These are phyloP conservation scores for Ascochyta clinopodiicola DNA, from an alignment of 2,329 filamentous ascomycete species.

Conservation along the genomic window DNA sequence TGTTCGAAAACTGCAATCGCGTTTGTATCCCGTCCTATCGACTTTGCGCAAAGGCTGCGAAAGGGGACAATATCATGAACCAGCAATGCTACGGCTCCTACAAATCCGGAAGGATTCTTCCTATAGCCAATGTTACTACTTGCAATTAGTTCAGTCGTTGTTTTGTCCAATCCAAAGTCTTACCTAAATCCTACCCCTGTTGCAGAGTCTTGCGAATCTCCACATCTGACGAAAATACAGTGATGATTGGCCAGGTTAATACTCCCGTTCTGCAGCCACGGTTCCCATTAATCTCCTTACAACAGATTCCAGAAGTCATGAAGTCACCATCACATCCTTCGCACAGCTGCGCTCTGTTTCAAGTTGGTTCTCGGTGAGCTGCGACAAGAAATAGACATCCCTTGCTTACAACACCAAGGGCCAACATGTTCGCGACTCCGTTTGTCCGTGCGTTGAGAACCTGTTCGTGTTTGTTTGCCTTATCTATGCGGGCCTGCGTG, in stretches of 20 bases:
- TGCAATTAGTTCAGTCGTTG: neutral
- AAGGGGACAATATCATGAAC: neutral
- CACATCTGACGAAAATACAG: neutral
- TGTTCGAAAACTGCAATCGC: neutral
- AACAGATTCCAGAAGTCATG: neutral
- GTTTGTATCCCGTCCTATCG: neutral
- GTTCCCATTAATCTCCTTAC: neutral
- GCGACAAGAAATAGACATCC: neutral
- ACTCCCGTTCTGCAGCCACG: neutral
- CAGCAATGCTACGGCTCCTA: neutral
- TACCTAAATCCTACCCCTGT: constrained; percentile 1
- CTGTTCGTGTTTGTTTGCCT: neutral
- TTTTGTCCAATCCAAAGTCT: neutral
- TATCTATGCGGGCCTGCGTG: neutral
- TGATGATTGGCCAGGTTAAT: neutral
- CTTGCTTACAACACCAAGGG: neutral
- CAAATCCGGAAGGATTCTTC: neutral
- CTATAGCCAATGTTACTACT: neutral
- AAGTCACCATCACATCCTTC: neutral
- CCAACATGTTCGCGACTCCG: neutral
- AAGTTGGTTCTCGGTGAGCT: neutral
- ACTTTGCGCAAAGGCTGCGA: neutral
- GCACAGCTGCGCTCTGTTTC: neutral
- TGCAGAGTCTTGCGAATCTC: neutral
- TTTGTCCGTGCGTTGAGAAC: neutral